Percentiles rank a stretch among this genome's conserved stretches.
Conservation (phyloP, 768 basidiomycete genomes). For the Suillus variegatus region DNA sequence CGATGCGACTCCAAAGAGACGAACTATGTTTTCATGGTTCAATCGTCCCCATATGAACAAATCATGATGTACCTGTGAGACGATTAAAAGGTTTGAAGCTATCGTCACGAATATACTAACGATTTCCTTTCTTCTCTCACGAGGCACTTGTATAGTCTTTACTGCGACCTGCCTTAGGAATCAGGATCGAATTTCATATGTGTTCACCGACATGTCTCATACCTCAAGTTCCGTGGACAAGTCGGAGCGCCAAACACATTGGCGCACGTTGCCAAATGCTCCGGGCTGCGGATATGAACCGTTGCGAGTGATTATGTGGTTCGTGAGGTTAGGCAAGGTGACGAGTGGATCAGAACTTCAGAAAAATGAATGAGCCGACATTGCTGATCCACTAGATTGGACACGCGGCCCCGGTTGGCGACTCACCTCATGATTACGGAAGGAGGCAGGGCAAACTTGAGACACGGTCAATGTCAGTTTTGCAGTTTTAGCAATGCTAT, state of each 20-base stretch:
- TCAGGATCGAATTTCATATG: background rate
- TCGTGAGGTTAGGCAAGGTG: background rate
- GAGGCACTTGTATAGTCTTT: background rate
- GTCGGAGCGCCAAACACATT: background rate
- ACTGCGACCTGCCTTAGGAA: background rate
- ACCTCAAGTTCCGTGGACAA: background rate
- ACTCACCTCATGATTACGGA: background rate
- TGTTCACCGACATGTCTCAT: background rate
- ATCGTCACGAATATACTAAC: background rate
- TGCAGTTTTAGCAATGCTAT: background rate
- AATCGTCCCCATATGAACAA: conserved; percentile 29
- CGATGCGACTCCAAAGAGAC: conserved; percentile 24
- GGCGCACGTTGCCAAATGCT: background rate
- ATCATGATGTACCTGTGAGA: conserved; percentile 20
- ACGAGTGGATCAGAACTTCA: background rate
- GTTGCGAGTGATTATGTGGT: background rate
- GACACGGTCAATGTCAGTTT: background rate
- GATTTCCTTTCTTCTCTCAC: background rate
- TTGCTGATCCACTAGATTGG: background rate
- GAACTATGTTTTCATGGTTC: conserved; percentile 24
- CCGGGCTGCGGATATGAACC: background rate
- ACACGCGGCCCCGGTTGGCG: background rate
- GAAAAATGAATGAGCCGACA: background rate
- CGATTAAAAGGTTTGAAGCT: background rate
- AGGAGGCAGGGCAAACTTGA: background rate